phyloP scores from a whole-genome alignment of 345 rosid genomes.

The Brassica incana region DNA sequence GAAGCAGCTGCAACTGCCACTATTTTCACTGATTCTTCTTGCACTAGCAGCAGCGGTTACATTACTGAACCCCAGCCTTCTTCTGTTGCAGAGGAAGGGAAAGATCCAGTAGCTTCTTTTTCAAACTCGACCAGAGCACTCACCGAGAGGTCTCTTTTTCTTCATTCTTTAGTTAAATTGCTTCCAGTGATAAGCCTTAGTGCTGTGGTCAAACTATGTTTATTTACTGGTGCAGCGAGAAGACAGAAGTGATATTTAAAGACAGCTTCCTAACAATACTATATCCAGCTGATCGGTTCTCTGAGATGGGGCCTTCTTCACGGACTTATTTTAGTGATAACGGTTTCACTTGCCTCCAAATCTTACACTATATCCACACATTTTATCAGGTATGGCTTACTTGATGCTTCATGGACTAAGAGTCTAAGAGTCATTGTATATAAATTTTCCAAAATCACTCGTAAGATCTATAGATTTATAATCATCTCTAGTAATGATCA shows the following conservation, averaged over 20 bases:
- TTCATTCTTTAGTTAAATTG: not conserved
- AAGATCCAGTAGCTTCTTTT: slow-evolving; percentile 69
- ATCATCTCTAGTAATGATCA: no score
- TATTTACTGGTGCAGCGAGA: slow-evolving; percentile 60
- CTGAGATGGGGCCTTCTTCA: slow-evolving; percentile 93
- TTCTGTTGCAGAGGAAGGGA: slow-evolving; percentile 55
- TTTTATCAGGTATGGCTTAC: slow-evolving; percentile 86
- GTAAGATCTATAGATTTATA: no score
- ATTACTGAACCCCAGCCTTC: slow-evolving; percentile 47
- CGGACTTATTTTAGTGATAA: slow-evolving; percentile 75
- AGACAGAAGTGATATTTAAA: slow-evolving; percentile 65
- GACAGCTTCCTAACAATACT: slow-evolving; percentile 77
- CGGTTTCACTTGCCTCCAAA: slow-evolving; percentile 79
- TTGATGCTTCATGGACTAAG: no score
- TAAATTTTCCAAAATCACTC: no score
- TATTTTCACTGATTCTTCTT: slow-evolving; percentile 65
- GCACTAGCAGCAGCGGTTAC: slow-evolving; percentile 47
- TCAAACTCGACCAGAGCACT: slow-evolving; percentile 74
- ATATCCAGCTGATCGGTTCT: slow-evolving; percentile 77
- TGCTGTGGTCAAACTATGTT: slow-evolving; percentile 8
- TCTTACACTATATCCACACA: slow-evolving; percentile 63
- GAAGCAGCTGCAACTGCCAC: slow-evolving; percentile 81
- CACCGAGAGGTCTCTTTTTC: slow-evolving; percentile 61
- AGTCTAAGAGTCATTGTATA: no score
- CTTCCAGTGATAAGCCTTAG: not conserved